These are phyloP conservation scores for Mortierella sp. DNA, from an alignment of 371 early-diverging fungal genomes.

Conservation along the genomic window DNA sequence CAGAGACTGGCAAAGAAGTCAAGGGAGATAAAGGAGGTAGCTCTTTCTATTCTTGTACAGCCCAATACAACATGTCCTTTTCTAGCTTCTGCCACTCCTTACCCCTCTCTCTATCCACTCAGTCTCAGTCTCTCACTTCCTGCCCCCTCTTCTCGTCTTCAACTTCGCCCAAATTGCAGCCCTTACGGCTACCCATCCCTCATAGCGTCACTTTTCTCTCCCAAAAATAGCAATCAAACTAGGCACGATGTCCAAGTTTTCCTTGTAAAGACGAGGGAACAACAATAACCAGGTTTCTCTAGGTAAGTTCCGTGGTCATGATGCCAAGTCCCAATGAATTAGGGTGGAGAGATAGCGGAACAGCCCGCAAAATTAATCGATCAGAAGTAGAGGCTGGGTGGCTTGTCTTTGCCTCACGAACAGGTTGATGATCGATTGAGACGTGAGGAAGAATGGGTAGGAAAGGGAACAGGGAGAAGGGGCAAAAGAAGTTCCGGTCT, in stretches of 20 bases:
- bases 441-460: neutral
- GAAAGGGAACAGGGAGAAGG: neutral
- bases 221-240: no score
- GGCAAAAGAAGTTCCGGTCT: slow-evolving; percentile 4
- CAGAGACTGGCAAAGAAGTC: no score
- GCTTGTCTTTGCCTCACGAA: neutral
- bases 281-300: neutral
- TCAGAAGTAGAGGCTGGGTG: neutral
- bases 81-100: neutral
- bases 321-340: neutral
- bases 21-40: neutral
- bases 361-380: neutral
- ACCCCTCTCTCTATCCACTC: no score
- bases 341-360: neutral
- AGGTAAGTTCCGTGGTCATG: neutral
- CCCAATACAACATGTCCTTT: neutral
- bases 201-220: no score
- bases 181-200: no score
- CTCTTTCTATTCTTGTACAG: neutral
- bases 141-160: no score
- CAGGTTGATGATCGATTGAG: neutral
- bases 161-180: no score
- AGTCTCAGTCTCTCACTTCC: no score
- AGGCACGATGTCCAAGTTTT: no score
- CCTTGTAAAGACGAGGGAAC: no score